Evolutionary conservation across 768 basidiomycete species (phyloP), one percentile per base, ranked within the genome.

Genomic region (Lentinula raphanica): DNA sequence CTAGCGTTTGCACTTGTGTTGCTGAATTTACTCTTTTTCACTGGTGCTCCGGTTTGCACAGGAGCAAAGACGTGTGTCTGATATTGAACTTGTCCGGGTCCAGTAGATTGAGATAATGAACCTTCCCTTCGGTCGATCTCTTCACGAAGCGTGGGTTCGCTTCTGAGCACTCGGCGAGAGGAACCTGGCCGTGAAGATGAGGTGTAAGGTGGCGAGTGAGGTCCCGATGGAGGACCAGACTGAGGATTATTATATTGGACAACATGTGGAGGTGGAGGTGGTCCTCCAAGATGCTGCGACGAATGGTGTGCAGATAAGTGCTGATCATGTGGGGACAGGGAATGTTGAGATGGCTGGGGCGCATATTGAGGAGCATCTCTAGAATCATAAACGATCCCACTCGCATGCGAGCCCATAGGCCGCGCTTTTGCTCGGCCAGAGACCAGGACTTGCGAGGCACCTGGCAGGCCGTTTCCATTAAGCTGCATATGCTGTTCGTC

Each of bases 21-120:
- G 57, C 25, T 42, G 31, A 72, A 79, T 68, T 88, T 86, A 35
- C 70, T 69, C 72, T 87, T 87, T 73, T 88, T 88, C 17, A 77
- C 78, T 2, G 87, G 86, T 3, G 88, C 86, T 56, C 88, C 88
- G 0, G 83, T 89, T 6, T 88, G 85, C 3, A 84, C 82, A 2
- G 87, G 85, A 6, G 87, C 85, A 64, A 90, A 90, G 12, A 87
- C 81, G 66, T 88, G 87, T 0, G 83, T 86, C 60, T 85, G 83
- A 59, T 83, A 83, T 23, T 73, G 72, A 54, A 72, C 74, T 36
- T 71, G 67, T 0, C 67, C 62, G 46, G 68, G 63, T 21, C 66
- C 64, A 32, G 56, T 19, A 15, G 31, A 32, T 71, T 67, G 54
- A 71, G 71, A 28, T 67, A 64, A 62, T 73, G 72, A 25, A 66